phyloP scores from a whole-genome alignment of 257 asterid genomes.

The Ocimum tenuiflorum region DNA sequence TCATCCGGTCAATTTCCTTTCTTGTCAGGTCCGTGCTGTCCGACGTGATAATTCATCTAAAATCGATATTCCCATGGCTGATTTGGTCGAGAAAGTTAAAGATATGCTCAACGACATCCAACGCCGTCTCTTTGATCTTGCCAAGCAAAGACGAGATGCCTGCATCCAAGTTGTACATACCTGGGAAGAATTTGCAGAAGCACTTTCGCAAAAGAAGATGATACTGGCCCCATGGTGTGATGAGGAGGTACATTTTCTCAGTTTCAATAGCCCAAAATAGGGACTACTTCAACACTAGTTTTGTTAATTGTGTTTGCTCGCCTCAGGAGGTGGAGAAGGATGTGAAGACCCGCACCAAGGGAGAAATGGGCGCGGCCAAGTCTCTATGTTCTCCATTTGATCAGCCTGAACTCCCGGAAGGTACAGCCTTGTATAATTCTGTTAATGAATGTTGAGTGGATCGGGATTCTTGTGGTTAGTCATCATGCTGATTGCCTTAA shows the following conservation, averaged over 20 bases:
- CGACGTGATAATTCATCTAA: conserved; percentile 74
- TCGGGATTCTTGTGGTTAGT: too few species aligned
- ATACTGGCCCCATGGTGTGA: conserved; percentile 95
- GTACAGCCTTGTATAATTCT: conserved; percentile 19
- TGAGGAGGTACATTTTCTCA: conserved; percentile 52
- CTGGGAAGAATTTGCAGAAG: conserved; percentile 76
- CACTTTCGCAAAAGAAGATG: conserved; percentile 73
- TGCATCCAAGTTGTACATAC: conserved; percentile 59
- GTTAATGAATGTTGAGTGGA: too few species aligned
- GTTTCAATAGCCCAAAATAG: neutral
- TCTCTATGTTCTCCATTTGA: conserved; percentile 82
- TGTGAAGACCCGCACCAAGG: conserved; percentile 80
- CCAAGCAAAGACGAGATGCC: conserved; percentile 68
- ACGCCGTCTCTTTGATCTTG: conserved; percentile 55
- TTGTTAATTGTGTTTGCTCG: neutral
- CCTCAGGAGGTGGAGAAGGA: conserved; percentile 81
- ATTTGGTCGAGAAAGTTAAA: conserved; percentile 45
- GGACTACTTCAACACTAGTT: neutral
- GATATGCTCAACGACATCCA: conserved; percentile 53
- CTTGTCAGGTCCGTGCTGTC: conserved; percentile 69
- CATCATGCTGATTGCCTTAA: neutral
- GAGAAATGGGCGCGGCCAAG: conserved; percentile 91
- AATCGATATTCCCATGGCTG: conserved; percentile 62
- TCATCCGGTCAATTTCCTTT: neutral
- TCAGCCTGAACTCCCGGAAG: conserved; percentile 87